phyloP scores from a whole-genome alignment of 164 flowering plant species.

The Platanus orientalis region DNA sequence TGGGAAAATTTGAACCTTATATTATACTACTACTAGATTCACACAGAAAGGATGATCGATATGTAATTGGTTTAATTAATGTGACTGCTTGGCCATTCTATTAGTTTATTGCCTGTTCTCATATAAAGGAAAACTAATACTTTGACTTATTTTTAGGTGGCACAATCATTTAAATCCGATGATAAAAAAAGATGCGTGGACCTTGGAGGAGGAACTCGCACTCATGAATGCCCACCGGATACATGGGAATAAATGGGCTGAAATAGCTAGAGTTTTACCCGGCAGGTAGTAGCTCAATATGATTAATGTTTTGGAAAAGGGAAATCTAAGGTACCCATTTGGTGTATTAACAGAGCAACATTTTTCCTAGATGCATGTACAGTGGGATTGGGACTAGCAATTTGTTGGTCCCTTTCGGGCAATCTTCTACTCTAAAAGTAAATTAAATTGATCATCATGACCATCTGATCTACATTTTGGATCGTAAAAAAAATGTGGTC shows the following conservation, averaged over 20 bases:
- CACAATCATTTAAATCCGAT: slow-evolving; percentile 95
- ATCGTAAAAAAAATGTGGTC: no score
- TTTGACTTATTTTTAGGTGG: slow-evolving; percentile 59
- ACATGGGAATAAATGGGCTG: slow-evolving; percentile 97
- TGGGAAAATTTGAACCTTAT: no score
- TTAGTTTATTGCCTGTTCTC: not conserved
- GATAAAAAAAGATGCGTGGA: slow-evolving; percentile 92
- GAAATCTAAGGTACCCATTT: no score
- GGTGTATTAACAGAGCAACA: not conserved
- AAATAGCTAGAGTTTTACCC: slow-evolving; percentile 85
- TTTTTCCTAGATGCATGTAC: not conserved
- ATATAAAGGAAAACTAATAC: not conserved
- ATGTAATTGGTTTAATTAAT: not conserved
- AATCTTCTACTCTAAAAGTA: not conserved
- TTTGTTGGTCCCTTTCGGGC: no score
- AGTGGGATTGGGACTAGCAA: no score
- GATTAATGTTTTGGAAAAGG: not conserved
- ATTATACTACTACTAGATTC: no score
- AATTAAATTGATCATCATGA: no score
- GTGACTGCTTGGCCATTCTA: not conserved
- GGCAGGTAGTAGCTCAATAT: slow-evolving; percentile 62
- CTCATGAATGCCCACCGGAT: slow-evolving; percentile 68
- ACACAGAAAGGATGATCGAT: not conserved
- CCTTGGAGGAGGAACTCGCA: slow-evolving; percentile 76
- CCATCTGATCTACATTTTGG: not conserved